phyloP scores from a whole-genome alignment of 116 monocot species.

The Trichopus zeylanicus region DNA sequence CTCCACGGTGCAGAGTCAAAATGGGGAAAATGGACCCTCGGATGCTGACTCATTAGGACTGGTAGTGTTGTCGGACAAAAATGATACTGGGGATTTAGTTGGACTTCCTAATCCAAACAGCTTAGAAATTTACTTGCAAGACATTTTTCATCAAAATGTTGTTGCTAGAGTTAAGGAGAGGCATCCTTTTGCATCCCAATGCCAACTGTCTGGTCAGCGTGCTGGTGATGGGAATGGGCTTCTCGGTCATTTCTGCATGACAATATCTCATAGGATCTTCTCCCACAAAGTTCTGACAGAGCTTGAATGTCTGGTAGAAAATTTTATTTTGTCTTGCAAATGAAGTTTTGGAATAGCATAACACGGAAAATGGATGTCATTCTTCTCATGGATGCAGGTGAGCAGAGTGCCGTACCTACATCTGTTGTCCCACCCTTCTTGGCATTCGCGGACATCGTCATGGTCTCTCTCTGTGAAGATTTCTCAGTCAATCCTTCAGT shows the following conservation, averaged over 20 bases:
- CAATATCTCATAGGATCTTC: slow-evolving; percentile 79
- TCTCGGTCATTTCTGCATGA: slow-evolving; percentile 76
- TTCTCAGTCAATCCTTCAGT: slow-evolving; percentile 45
- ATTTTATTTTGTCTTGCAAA: slow-evolving; percentile 3
- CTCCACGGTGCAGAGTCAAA: slow-evolving; percentile 4
- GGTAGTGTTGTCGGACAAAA: slow-evolving; percentile 23
- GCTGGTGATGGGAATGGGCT: slow-evolving; percentile 20
- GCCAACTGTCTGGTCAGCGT: slow-evolving; percentile 22
- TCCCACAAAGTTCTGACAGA: slow-evolving; percentile 55
- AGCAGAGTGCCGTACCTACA: slow-evolving; percentile 65
- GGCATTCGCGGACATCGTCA: slow-evolving; percentile 90
- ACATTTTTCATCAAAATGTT: slow-evolving; percentile 53
- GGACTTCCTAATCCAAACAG: slow-evolving; percentile 43
- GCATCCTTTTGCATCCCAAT: slow-evolving; percentile 1
- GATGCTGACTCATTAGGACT: slow-evolving; percentile 16
- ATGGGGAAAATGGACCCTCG: slow-evolving; percentile 16
- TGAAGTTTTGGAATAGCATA: neutral
- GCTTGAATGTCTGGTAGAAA: slow-evolving; percentile 67
- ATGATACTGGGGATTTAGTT: slow-evolving; percentile 11
- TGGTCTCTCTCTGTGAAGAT: slow-evolving; percentile 82
- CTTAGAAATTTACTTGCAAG: slow-evolving; percentile 66
- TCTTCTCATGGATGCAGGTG: slow-evolving; percentile 35
- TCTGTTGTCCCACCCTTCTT: slow-evolving; percentile 68
- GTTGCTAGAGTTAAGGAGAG: slow-evolving; percentile 38
- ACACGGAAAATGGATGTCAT: neutral